phyloP scores from a whole-genome alignment of 768 basidiomycete genomes.

The Mycena pura region DNA sequence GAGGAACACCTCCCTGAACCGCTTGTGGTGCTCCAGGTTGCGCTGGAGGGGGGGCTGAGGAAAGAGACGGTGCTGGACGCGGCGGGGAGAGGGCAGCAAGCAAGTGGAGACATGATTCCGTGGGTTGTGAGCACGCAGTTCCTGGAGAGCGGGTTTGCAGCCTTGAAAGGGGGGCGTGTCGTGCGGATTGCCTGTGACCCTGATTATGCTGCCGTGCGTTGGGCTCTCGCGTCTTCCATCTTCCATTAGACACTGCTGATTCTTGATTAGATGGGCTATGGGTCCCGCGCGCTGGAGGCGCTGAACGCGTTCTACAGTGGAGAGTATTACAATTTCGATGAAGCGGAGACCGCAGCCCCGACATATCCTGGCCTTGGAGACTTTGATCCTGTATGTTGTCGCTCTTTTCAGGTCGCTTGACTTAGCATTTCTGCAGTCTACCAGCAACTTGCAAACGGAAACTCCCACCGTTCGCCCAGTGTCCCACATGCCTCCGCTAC shows the following conservation, averaged over 20 bases:
- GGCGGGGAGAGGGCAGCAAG: conserved; percentile 79
- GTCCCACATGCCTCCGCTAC: conserved; percentile 87
- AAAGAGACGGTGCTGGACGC: conserved; percentile 87
- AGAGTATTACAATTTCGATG: conserved; percentile 88
- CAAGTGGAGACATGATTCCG: conserved; percentile 96
- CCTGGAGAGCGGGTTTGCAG: conserved; percentile 93
- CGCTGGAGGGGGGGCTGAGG: conserved; percentile 92
- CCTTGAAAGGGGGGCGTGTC: conserved; percentile 87
- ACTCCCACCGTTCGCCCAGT: conserved; percentile 74
- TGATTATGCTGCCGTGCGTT: conserved; percentile 87
- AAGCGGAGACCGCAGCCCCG: conserved; percentile 57
- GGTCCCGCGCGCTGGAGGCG: conserved; percentile 84
- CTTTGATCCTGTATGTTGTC: conserved; percentile 52
- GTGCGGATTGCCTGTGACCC: conserved; percentile 96
- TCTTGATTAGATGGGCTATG: conserved; percentile 88
- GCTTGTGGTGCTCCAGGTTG: conserved; percentile 94
- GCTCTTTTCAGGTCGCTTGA: background rate
- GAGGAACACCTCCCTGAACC: conserved; percentile 94
- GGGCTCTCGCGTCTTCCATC: background rate
- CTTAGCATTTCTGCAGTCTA: conserved; percentile 31
- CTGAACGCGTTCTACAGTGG: conserved; percentile 93
- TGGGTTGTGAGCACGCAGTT: conserved; percentile 96
- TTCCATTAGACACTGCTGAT: conserved; percentile 5
- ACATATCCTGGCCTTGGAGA: conserved; percentile 64
- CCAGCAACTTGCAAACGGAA: conserved; percentile 73